Percentiles rank a stretch among this genome's conserved stretches.
phyloP scores from a whole-genome alignment of 1,284 basidiomycete species.

The Cystobasidium sp. region DNA sequence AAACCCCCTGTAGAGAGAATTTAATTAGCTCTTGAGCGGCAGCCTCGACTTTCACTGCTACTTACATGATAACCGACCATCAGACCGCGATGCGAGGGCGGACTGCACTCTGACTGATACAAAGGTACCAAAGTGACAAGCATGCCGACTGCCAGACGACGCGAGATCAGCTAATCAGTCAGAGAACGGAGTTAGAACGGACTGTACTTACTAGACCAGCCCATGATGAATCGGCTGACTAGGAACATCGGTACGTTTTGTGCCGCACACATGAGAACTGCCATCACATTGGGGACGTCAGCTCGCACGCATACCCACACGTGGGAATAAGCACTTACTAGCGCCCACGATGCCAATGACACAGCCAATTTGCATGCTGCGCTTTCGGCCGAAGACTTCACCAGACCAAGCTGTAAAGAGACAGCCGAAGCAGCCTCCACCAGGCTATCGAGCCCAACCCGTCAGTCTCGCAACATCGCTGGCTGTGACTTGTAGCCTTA shows the following conservation, averaged over 20 bases:
- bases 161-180: neutral
- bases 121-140: constrained; percentile 6
- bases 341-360: constrained; percentile 4
- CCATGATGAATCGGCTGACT: constrained; percentile 7
- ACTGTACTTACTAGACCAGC: neutral
- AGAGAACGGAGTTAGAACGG: neutral
- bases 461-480: neutral
- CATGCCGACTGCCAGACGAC: neutral
- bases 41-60: neutral
- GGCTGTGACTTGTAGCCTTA: neutral
- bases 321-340: neutral
- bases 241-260: constrained; percentile 1
- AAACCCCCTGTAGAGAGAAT: neutral
- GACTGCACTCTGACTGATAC: constrained; percentile 10
- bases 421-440: constrained; percentile 2
- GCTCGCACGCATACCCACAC: neutral
- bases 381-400: constrained; percentile 3
- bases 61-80: constrained; percentile 12
- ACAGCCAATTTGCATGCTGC: constrained; percentile 11
- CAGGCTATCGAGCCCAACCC: neutral
- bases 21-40: neutral
- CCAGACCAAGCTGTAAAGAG: constrained; percentile 10
- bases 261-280: constrained; percentile 4
- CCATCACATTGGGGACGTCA: neutral
- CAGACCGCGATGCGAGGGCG: neutral